phyloP scores from a whole-genome alignment of 768 basidiomycete species.

The Kwoniella bestiolae region DNA sequence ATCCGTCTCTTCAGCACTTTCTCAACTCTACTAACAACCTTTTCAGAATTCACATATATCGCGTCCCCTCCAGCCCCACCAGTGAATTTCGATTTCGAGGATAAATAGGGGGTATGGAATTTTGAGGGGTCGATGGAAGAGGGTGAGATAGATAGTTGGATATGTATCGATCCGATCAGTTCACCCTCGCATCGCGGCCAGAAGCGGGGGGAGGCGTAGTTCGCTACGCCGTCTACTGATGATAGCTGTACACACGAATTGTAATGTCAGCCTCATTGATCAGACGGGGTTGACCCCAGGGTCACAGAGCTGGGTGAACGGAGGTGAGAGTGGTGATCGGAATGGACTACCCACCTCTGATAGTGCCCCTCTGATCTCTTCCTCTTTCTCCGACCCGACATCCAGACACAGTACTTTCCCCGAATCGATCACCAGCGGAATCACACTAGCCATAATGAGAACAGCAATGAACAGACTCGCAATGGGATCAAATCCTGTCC shows the following conservation, averaged over 20 bases:
- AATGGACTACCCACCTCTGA: slow-evolving; percentile 54
- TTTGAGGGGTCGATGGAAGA: slow-evolving; percentile 63
- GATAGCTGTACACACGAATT: slow-evolving; percentile 13
- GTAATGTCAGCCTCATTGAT: neutral
- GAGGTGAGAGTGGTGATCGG: too few relatives aligned
- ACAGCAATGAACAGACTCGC: slow-evolving; percentile 95
- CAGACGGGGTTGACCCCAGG: neutral
- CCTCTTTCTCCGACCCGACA: slow-evolving; percentile 64
- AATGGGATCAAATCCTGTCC: slow-evolving; percentile 98
- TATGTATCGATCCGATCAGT: slow-evolving; percentile 87
- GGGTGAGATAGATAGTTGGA: slow-evolving; percentile 74
- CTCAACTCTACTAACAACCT: slow-evolving; percentile 77
- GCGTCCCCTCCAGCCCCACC: slow-evolving; percentile 55
- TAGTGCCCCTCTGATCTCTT: slow-evolving; percentile 59
- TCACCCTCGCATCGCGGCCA: slow-evolving; percentile 92
- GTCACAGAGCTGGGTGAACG: too few relatives aligned
- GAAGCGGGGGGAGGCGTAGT: slow-evolving; percentile 80
- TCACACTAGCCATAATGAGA: slow-evolving; percentile 91
- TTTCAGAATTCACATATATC: slow-evolving; percentile 69
- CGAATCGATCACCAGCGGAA: slow-evolving; percentile 92
- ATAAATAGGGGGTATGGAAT: slow-evolving; percentile 35
- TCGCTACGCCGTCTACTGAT: slow-evolving; percentile 74
- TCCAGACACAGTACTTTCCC: slow-evolving; percentile 87
- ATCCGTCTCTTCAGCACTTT: slow-evolving; percentile 72
- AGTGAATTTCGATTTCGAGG: slow-evolving; percentile 57